These are phyloP conservation scores for Graphilbum sp. DNA, from an alignment of 2,329 filamentous ascomycete species.

Conservation along the genomic window DNA sequence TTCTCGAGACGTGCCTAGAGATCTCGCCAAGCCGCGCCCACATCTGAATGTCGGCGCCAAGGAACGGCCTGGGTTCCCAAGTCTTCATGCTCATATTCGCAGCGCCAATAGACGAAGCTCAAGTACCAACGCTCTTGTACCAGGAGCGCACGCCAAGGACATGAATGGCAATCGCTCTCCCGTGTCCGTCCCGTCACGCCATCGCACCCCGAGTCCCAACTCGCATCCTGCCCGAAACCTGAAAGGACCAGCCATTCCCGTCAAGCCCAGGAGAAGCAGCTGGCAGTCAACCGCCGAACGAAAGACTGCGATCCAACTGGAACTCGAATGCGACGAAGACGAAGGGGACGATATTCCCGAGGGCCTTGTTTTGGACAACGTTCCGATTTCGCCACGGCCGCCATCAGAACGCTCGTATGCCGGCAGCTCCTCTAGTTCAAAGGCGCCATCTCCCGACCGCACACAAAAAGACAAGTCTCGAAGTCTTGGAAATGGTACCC, in stretches of 20 bases:
- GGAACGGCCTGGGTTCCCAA: slow-evolving; percentile 26
- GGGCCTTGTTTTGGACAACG: slow-evolving; percentile 63
- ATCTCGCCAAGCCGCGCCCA: slow-evolving; percentile 15
- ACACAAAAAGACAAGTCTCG: slow-evolving; percentile 32
- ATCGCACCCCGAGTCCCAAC: slow-evolving; percentile 33
- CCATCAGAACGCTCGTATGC: slow-evolving; percentile 32
- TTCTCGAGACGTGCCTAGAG: slow-evolving; percentile 13
- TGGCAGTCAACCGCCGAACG: slow-evolving; percentile 52
- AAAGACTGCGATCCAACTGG: slow-evolving; percentile 54
- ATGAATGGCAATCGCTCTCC: slow-evolving; percentile 20
- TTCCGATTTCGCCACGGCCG: slow-evolving; percentile 63
- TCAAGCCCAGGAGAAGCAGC: slow-evolving; percentile 40
- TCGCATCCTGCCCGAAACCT: slow-evolving; percentile 24
- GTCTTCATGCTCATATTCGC: slow-evolving; percentile 28
- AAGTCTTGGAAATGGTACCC: slow-evolving; percentile 48
- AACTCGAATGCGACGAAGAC: slow-evolving; percentile 61
- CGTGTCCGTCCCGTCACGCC: slow-evolving; percentile 24
- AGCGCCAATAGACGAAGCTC: slow-evolving; percentile 34
- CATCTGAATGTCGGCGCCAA: slow-evolving; percentile 18
- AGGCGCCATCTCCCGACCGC: slow-evolving; percentile 36
- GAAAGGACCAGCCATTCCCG: slow-evolving; percentile 21
- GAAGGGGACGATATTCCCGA: slow-evolving; percentile 67
- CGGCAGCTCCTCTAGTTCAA: slow-evolving; percentile 32
- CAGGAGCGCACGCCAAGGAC: slow-evolving; percentile 13
- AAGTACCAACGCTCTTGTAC: slow-evolving; percentile 20